Evolutionary conservation across 805 yeast genomes (phyloP), one percentile per base, ranked within the genome.

Genomic region (Ogataea philodendri): DNA sequence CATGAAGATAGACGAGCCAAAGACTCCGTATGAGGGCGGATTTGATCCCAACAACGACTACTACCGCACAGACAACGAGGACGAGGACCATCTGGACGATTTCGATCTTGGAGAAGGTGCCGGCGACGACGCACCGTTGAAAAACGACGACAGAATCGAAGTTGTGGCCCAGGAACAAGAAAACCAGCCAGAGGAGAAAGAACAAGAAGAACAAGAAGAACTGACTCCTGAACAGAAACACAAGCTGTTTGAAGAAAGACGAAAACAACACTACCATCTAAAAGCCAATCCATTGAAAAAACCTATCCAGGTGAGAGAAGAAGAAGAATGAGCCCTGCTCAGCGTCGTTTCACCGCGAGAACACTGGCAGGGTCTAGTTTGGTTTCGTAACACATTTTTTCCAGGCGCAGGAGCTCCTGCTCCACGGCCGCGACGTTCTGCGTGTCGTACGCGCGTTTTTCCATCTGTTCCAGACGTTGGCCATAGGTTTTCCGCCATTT

Each of bases 21-120:
- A 89, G 66, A 89, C 97, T 1, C 97, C 97, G 5, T 89, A 83
- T 52, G 94, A 85, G 55, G 94, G 93, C 8, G 94, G 95, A 1
- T 82, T 85, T 17, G 80, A 83, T 51, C 89, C 93, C 39, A 69
- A 74, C 35, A 86, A 85, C 20, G 95, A 88, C 51, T 83, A 84
- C 54, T 86, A 87, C 49, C 70, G 72, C 34, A 76, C 73, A 5
- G 90, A 83, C 51, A 78, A 78, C 28, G 88, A 81, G 22, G 54
- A n/a, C n/a, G n/a, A 45, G 4, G 63, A 51, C 14, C 69, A 67
- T n/a, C 79, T 47, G 2, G 59, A 51, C 22, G 51, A 36, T 9
- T 34, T 46, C 16, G 32, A 33, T 30, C 32, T 52, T 23, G 74
- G 72, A 15, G 67, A 65, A 41, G 66, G 67, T 21, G 47, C 49